Conservation (phyloP, 441 rosid genomes). For the Gossypium davidsonii region DNA sequence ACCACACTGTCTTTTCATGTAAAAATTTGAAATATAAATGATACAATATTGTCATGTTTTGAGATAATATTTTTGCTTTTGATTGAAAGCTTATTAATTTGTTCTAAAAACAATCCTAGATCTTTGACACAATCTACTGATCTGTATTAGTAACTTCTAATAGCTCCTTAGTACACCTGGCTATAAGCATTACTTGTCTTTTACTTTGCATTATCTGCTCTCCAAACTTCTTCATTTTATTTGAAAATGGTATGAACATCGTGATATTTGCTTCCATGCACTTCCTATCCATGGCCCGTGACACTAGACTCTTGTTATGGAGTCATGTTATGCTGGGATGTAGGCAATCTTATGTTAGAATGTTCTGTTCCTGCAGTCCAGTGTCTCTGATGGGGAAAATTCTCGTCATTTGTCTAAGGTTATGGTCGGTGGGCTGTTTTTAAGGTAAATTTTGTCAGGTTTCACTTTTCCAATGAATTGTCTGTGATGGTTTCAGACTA, state of each 20-base stretch:
- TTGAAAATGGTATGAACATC: background rate
- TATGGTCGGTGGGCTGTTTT: conserved; percentile 72
- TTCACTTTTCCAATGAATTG: background rate
- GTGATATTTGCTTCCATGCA: background rate
- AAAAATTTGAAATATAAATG: background rate
- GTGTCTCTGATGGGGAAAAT: conserved; percentile 81
- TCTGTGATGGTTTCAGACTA: background rate
- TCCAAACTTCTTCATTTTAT: background rate
- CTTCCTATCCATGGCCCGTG: background rate
- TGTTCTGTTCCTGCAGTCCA: conserved; percentile 56
- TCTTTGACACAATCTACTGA: background rate
- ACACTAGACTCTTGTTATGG: background rate
- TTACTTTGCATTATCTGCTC: conserved; percentile 2
- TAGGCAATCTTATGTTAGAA: conserved; percentile 18
- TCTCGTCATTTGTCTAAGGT: conserved; percentile 72
- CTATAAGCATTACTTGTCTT: background rate
- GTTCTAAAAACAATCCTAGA: background rate
- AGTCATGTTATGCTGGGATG: conserved; percentile 8
- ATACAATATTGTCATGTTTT: background rate
- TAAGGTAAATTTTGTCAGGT: conserved; percentile 49
- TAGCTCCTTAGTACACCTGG: background rate
- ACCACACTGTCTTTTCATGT: background rate
- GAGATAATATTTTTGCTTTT: background rate
- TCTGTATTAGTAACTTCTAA: background rate
- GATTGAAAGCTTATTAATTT: background rate